These are phyloP conservation scores for Vicia sativa DNA, from an alignment of 306 rosid genomes.

Conservation along the genomic window DNA sequence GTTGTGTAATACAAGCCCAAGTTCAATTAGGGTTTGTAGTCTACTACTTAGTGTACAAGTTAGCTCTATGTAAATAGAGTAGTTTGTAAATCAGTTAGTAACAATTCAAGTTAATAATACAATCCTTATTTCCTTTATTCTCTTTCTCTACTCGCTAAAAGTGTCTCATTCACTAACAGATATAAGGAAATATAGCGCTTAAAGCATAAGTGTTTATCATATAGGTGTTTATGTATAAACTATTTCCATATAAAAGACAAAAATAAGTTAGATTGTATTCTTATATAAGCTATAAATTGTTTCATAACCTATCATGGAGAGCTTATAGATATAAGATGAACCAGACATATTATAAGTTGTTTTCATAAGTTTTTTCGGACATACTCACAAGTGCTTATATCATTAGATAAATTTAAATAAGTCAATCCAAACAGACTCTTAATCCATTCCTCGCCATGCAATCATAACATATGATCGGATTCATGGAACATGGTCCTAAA, in stretches of 20 bases:
- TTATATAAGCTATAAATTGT: not conserved
- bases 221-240: not conserved
- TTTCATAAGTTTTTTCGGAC: not conserved
- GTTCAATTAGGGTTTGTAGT: too few species aligned
- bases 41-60: too few species aligned
- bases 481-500: slow-evolving; percentile 4
- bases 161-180: too few species aligned
- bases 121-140: too few species aligned
- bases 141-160: too few species aligned
- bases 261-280: not conserved
- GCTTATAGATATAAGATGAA: not conserved
- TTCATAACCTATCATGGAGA: not conserved
- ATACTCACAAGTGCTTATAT: not conserved
- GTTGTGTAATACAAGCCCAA: too few species aligned
- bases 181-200: not conserved
- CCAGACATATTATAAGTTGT: not conserved
- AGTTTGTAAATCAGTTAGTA: too few species aligned
- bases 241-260: not conserved
- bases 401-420: not conserved
- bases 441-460: not conserved
- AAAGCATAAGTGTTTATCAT: not conserved
- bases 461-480: not conserved
- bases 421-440: not conserved
- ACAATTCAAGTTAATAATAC: too few species aligned
- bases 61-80: too few species aligned